Evolutionary conservation across 176 grass and related monocot genomes (phyloP).

Genomic region (Triticum timopheevii): DNA sequence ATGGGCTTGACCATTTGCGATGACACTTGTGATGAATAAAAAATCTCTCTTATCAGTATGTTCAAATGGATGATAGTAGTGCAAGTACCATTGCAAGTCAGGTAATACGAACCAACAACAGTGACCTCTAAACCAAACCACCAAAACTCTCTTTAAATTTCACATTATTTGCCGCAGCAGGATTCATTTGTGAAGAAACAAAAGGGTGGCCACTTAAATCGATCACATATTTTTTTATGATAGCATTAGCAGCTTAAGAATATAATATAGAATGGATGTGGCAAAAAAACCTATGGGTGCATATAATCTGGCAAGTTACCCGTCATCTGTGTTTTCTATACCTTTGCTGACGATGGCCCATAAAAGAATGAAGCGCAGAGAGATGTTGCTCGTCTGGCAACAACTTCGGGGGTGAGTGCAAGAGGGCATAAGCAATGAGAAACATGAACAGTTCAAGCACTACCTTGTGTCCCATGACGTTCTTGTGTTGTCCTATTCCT

Average conservation of each 20-base stretch:
- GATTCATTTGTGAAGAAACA: neutral
- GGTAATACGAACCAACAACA: too few relatives aligned
- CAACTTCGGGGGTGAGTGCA: too few relatives aligned
- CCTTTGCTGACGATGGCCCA: neutral
- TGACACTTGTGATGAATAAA: too few relatives aligned
- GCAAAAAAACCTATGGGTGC: neutral
- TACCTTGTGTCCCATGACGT: too few relatives aligned
- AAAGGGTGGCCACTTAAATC: neutral
- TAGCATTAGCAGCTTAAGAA: neutral
- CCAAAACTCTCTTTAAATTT: neutral
- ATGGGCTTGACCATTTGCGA: too few relatives aligned
- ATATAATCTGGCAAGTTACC: neutral
- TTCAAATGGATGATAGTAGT: too few relatives aligned
- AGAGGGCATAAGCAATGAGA: too few relatives aligned
- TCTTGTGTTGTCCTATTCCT: too few relatives aligned
- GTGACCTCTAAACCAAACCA: too few relatives aligned
- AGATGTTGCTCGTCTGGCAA: neutral
- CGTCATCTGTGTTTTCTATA: neutral
- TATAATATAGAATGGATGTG: neutral
- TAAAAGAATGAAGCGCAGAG: slow-evolving; percentile 3
- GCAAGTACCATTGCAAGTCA: neutral
- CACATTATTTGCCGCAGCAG: neutral
- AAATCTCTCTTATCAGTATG: too few relatives aligned
- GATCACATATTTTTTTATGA: neutral
- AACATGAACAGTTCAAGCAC: too few relatives aligned